These are phyloP conservation scores for Picea abies DNA, from an alignment of 83 land plant species.

Conservation along the genomic window DNA sequence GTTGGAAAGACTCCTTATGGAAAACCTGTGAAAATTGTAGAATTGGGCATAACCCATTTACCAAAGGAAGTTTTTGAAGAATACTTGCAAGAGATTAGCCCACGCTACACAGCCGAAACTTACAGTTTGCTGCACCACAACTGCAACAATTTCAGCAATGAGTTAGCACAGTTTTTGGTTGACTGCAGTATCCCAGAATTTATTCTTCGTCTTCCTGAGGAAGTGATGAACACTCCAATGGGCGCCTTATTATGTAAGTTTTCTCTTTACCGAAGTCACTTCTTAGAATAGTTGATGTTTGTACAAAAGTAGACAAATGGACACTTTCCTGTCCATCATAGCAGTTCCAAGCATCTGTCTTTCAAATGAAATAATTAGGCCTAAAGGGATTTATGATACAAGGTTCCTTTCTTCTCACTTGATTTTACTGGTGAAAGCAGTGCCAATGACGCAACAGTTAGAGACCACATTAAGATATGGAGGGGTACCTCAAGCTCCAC, in stretches of 20 bases:
- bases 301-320: neutral
- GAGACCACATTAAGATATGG: conserved; percentile 81
- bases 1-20: conserved; percentile 88
- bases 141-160: conserved; percentile 97
- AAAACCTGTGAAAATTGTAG: conserved; percentile 66
- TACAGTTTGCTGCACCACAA: conserved; percentile 79
- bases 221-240: conserved; percentile 88
- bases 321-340: neutral
- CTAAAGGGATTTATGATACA: too few relatives aligned
- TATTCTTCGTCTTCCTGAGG: conserved; percentile 82
- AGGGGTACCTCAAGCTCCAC: conserved; percentile 79
- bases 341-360: too few relatives aligned
- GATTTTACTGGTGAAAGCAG: conserved; percentile 38
- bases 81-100: conserved; percentile 78
- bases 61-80: conserved; percentile 91
- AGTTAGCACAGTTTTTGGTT: conserved; percentile 85
- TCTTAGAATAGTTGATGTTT: neutral
- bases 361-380: too few relatives aligned
- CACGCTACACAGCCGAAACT: conserved; percentile 81
- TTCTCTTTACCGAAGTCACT: neutral
- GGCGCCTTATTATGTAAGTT: conserved; percentile 80
- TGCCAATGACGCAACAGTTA: conserved; percentile 88
- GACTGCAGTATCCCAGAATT: conserved; percentile 74
- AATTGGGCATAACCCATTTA: conserved; percentile 85
- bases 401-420: neutral